Evolutionary conservation across 164 flowering plant species (phyloP).

Genomic region (Brasenia schreberi): DNA sequence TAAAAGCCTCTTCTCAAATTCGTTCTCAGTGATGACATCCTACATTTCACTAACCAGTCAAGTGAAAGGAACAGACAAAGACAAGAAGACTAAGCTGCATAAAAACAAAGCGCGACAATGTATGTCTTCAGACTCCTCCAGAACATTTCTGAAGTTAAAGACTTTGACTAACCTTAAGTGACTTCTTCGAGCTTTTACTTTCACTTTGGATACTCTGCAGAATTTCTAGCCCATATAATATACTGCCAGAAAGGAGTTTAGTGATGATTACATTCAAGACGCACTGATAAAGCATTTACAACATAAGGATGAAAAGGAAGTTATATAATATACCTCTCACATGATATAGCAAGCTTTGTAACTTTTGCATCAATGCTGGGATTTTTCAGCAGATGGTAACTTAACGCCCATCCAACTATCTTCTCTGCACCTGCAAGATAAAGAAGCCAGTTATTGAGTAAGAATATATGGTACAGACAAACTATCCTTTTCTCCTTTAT

Average conservation of each 20-base stretch:
- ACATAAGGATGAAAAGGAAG: neutral
- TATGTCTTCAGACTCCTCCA: no score
- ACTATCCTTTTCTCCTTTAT: no score
- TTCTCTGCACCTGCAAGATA: slow-evolving; percentile 51
- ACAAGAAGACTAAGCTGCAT: no score
- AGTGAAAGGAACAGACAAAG: no score
- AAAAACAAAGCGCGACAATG: no score
- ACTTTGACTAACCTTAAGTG: slow-evolving; percentile 47
- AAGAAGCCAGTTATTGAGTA: no score
- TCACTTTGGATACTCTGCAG: slow-evolving; percentile 61
- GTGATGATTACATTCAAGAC: no score
- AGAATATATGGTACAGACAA: no score
- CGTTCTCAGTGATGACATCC: slow-evolving; percentile 53
- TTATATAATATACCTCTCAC: slow-evolving; percentile 56
- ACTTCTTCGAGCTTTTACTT: slow-evolving; percentile 59
- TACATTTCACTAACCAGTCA: no score
- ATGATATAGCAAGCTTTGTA: slow-evolving; percentile 48
- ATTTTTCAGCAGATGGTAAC: slow-evolving; percentile 62
- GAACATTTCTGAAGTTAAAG: neutral
- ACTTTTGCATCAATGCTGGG: slow-evolving; percentile 27
- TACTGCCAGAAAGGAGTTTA: slow-evolving; percentile 47
- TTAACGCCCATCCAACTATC: slow-evolving; percentile 77
- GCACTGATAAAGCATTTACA: neutral
- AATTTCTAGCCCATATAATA: slow-evolving; percentile 56
- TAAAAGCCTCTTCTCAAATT: slow-evolving; percentile 67